phyloP scores from a whole-genome alignment of 257 asterid genomes.

The Penstemon newberryi region DNA sequence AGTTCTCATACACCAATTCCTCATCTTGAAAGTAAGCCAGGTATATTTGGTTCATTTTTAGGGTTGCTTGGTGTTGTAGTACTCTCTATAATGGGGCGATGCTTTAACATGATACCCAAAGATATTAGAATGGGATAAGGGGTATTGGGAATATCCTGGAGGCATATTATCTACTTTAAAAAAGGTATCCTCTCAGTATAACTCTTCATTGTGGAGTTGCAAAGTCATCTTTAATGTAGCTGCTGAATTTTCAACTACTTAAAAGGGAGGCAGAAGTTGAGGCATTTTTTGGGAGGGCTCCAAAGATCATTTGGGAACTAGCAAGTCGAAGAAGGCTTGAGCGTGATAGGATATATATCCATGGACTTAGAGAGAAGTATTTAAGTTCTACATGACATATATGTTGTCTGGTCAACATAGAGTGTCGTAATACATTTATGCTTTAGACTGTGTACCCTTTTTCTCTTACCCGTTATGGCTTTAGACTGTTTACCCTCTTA shows the following conservation, averaged over 20 bases:
- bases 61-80: conserved; percentile 7
- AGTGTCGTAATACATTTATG: not conserved
- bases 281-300: not conserved
- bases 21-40: conserved; percentile 34
- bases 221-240: not conserved
- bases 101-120: conserved; percentile 11
- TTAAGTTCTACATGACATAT: conserved; percentile 3
- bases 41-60: conserved; percentile 20
- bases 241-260: not conserved
- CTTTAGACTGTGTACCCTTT: not conserved
- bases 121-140: conserved; percentile 1
- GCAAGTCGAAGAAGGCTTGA: not conserved
- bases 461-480: not conserved
- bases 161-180: conserved; percentile 7
- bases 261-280: conserved; percentile 1
- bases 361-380: conserved; percentile 4
- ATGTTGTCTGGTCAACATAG: not conserved
- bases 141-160: not conserved
- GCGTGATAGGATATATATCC: conserved; percentile 6
- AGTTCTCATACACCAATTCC: conserved; percentile 50
- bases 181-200: conserved; percentile 1
- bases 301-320: conserved; percentile 5
- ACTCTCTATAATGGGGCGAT: not conserved
- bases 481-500: conserved; percentile 10
- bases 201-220: not conserved